These are phyloP conservation scores for Anthracocystis panici-leucophaei DNA, from an alignment of 1,284 basidiomycete genomes.

Conservation along the genomic window DNA sequence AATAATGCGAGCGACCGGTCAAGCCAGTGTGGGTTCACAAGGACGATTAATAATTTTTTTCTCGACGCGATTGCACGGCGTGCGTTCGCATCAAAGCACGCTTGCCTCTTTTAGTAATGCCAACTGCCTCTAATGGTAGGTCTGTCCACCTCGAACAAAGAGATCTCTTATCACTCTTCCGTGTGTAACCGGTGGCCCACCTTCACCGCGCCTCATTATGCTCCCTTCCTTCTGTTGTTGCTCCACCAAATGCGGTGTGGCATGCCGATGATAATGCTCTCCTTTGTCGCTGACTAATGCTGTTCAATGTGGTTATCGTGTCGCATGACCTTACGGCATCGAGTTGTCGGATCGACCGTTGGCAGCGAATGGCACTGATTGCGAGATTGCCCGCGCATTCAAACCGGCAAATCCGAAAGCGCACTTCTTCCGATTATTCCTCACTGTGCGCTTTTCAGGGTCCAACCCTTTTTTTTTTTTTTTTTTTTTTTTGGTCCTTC, in stretches of 20 bases:
- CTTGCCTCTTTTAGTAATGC: slow-evolving; percentile 50
- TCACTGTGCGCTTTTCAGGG: slow-evolving; percentile 7
- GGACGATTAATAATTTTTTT: neutral
- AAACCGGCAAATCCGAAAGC: slow-evolving; percentile 43
- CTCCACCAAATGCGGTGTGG: no score
- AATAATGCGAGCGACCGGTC: slow-evolving; percentile 13
- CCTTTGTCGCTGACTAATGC: neutral
- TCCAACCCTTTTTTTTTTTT: neutral
- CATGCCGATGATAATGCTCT: no score
- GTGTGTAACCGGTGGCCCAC: slow-evolving; percentile 2
- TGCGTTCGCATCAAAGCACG: neutral
- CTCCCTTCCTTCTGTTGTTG: neutral
- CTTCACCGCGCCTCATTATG: no score
- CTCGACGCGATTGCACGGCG: neutral
- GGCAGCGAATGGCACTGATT: neutral
- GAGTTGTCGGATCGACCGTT: neutral
- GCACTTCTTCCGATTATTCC: slow-evolving; percentile 28
- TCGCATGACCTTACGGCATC: slow-evolving; percentile 6
- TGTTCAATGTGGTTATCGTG: neutral
- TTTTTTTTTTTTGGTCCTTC: neutral
- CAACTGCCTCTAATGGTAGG: slow-evolving; percentile 49
- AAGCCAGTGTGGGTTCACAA: slow-evolving; percentile 1
- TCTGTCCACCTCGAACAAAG: neutral
- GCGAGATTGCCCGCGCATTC: neutral
- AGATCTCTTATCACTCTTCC: slow-evolving; percentile 18